Evolutionary conservation across 1,284 basidiomycete genomes (phyloP), one percentile per base, ranked within the genome.

Genomic region (Cutaneotrichosporon sp.): DNA sequence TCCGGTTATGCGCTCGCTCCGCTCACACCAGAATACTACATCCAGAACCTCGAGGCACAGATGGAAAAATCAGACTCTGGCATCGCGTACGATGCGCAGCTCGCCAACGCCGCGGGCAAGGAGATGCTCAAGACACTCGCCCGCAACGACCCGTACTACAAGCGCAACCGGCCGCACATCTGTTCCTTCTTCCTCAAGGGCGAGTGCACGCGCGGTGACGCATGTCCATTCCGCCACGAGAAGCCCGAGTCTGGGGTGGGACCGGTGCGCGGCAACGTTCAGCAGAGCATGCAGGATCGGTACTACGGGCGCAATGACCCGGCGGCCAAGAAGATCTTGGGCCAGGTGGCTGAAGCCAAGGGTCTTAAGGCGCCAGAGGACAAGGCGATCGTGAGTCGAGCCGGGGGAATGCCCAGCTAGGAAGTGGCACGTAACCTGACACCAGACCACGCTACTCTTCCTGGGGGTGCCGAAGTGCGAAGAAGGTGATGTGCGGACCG

Each of bases 151-250:
- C 94, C 96, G 0, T 92, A 93, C 76, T 99, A 98, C 83, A 97
- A 98, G 81, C 88, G 94, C 60, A 98, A 99, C 81, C 83, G 91
- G 62, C 92, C 96, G 56, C 91, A 97, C 71, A 79, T 97, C 10
- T 99, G 97, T 78, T 93, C 92, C 1, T 98, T 99, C 84, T 99
- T 90, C 75, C 89, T 87, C 50, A 98, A 98, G 81, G 97, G 97
- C 0, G 90, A 93, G 65, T 99, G 97, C 77, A 92, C 86, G 49
- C 86, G 97, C 47, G 97, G 97, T 7, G 83, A 84, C 30, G 92
- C 92, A 64, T 99, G 97, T 79, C 97, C 97, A 0, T 99, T 92
- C 81, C 84, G 89, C 69, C 97, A 99, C 75, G 97, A 99, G 78
- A 85, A 90, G 76, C 92, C 92, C 0, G 85, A 86, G 31, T 92